Conservation (phyloP, 2,329 filamentous ascomycete species). For the Penicillium sp. region DNA sequence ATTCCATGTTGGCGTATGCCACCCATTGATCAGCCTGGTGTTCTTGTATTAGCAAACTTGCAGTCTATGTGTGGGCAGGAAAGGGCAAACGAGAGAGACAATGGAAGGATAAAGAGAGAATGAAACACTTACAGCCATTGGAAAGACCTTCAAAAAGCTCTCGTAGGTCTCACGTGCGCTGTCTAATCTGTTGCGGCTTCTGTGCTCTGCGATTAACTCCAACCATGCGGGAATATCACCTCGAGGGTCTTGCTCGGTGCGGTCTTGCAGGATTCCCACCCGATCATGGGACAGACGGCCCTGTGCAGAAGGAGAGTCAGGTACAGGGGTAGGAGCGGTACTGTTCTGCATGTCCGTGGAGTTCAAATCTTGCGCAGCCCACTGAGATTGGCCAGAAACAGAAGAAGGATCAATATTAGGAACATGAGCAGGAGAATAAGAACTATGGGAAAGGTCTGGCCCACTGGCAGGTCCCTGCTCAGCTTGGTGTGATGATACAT, state of each 20-base stretch:
- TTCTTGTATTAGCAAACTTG: conserved; percentile 35
- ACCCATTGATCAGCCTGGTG: conserved; percentile 86
- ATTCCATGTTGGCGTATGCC: conserved; percentile 84
- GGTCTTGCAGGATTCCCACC: conserved; percentile 80
- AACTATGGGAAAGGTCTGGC: conserved; percentile 54
- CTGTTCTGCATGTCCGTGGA: conserved; percentile 37
- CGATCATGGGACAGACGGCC: conserved; percentile 70
- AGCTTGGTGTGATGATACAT: conserved; percentile 64
- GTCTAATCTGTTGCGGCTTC: conserved; percentile 77
- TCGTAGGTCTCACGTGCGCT: conserved; percentile 79
- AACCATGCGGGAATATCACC: conserved; percentile 94
- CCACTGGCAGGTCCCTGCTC: conserved; percentile 50
- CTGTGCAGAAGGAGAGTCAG: conserved; percentile 49
- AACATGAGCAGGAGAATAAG: conserved; percentile 51
- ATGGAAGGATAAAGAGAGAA: neutral
- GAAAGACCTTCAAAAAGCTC: conserved; percentile 84
- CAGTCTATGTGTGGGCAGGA: neutral
- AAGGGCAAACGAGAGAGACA: neutral
- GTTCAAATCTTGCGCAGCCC: conserved; percentile 36
- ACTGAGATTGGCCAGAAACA: conserved; percentile 39
- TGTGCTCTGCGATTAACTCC: conserved; percentile 80
- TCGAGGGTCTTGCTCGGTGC: conserved; percentile 87
- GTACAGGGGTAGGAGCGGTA: conserved; percentile 40
- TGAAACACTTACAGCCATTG: conserved; percentile 72
- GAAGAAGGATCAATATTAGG: conserved; percentile 44